Conservation (phyloP, 2,329 filamentous ascomycete species). For the Colletotrichum sp. region DNA sequence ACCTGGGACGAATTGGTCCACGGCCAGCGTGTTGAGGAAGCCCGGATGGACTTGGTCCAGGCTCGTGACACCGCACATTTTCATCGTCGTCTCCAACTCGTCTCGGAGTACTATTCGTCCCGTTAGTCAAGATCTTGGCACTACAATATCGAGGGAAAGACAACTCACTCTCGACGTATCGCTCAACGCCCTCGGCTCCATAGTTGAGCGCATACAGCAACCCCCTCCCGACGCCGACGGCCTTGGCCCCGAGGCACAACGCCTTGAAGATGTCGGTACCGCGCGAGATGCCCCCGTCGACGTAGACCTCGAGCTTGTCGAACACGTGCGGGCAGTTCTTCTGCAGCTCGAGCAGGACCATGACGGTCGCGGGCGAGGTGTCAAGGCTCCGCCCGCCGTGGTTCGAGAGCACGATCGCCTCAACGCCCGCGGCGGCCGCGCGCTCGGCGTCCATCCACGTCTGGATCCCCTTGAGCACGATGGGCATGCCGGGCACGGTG, state of each 20-base stretch:
- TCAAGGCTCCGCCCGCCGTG: constrained; percentile 68
- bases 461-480: constrained; percentile 76
- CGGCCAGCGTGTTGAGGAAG: constrained; percentile 59
- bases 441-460: constrained; percentile 65
- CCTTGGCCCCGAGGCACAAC: constrained; percentile 67
- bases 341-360: constrained; percentile 68
- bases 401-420: constrained; percentile 74
- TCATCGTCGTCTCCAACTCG: constrained; percentile 71
- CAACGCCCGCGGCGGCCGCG: constrained; percentile 63
- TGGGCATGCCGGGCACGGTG: constrained; percentile 55
- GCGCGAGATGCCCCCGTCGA: constrained; percentile 69
- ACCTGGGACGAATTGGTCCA: constrained; percentile 50
- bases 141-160: background rate
- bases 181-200: constrained; percentile 61
- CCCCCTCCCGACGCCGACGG: constrained; percentile 66
- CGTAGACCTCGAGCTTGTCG: constrained; percentile 62
- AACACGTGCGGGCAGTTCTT: constrained; percentile 66
- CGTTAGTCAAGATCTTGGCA: background rate
- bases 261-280: constrained; percentile 73
- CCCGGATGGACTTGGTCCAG: constrained; percentile 66
- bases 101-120: constrained; percentile 52
- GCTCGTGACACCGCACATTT: constrained; percentile 66
- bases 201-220: constrained; percentile 67
- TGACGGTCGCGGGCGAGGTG: constrained; percentile 56
- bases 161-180: constrained; percentile 56